phyloP scores from a whole-genome alignment of 495 filamentous ascomycete genomes.

The Tuber brumale region DNA sequence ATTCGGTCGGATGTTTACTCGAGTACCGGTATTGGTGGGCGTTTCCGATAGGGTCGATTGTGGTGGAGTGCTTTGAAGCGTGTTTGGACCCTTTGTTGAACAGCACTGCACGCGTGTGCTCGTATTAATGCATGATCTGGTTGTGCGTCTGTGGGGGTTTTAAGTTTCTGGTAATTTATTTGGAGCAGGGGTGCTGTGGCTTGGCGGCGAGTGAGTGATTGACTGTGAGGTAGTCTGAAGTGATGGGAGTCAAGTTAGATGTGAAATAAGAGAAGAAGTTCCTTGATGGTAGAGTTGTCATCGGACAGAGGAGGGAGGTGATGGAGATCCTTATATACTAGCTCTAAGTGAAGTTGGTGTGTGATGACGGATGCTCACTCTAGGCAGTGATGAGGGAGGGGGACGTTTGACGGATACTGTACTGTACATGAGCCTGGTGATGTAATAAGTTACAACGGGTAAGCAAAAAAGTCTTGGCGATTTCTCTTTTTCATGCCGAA shows the following conservation, averaged over 20 bases:
- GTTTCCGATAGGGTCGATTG: neutral
- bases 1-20: neutral
- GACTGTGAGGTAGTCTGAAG: neutral
- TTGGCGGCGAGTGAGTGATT: neutral
- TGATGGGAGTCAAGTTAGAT: neutral
- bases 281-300: neutral
- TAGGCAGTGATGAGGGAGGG: neutral
- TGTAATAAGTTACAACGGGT: neutral
- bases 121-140: slow-evolving; percentile 3
- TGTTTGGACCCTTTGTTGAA: neutral
- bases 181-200: neutral
- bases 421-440: neutral
- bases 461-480: too few species aligned
- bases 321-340: neutral
- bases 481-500: too few species aligned
- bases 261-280: neutral
- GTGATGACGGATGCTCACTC: neutral
- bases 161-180: neutral
- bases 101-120: neutral
- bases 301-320: neutral
- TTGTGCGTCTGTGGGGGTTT: neutral
- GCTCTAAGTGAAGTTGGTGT: neutral
- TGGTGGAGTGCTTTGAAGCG: neutral
- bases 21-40: neutral
- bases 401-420: neutral